Evolutionary conservation across 192 early-diverging fungal genomes (phyloP).

Genomic region (Diversispora epigaea): DNA sequence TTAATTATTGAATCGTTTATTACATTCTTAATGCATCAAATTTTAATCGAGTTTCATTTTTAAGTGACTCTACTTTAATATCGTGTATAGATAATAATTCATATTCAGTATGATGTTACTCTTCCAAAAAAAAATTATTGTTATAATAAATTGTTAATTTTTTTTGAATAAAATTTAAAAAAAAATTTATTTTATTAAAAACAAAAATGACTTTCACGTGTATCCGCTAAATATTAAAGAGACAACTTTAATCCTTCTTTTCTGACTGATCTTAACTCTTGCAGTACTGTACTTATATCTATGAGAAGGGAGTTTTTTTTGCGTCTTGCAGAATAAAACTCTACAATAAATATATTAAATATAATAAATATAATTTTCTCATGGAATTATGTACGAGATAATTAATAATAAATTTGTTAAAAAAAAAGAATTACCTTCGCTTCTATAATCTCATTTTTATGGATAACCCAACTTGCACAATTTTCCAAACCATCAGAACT

Average conservation of each 20-base stretch:
- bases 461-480: conserved; percentile 57
- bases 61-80: conserved; percentile 29
- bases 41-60: conserved; percentile 1
- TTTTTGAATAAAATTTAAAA: neutral
- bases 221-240: conserved; percentile 53
- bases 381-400: neutral
- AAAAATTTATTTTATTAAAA: neutral
- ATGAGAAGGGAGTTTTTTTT: conserved; percentile 37
- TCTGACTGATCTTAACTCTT: conserved; percentile 36
- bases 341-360: conserved; percentile 18
- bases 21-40: conserved; percentile 21
- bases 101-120: conserved; percentile 42
- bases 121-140: no score
- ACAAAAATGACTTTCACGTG: conserved; percentile 44
- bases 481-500: conserved; percentile 49
- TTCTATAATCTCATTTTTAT: conserved; percentile 44
- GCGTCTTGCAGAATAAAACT: conserved; percentile 41
- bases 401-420: neutral
- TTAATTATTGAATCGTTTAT: no score
- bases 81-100: conserved; percentile 42
- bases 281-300: conserved; percentile 40
- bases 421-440: no score
- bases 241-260: conserved; percentile 41
- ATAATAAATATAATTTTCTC: neutral
- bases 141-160: no score